These are phyloP conservation scores for Asterella californica DNA, from an alignment of 225 moss, liverwort and hornwort genomes.

Conservation along the genomic window DNA sequence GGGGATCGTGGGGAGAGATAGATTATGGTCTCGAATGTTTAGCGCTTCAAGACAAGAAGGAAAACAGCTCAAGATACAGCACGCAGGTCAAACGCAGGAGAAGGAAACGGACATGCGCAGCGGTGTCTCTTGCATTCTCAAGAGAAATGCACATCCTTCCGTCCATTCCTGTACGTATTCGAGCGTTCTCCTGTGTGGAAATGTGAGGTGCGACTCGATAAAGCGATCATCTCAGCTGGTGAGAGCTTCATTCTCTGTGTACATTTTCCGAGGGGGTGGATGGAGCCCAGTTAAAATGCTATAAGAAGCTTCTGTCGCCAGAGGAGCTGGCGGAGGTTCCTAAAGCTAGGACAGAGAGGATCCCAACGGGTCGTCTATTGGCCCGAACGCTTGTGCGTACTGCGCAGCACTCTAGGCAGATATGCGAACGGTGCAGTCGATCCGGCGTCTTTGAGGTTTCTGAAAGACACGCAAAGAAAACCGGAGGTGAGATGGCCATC, in stretches of 20 bases:
- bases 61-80: no score
- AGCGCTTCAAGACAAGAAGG: no score
- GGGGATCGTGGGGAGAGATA: no score
- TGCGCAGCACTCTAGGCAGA: constrained; percentile 88
- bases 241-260: constrained; percentile 87
- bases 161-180: no score
- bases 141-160: no score
- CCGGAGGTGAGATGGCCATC: constrained; percentile 87
- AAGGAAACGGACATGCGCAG: no score
- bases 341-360: constrained; percentile 45
- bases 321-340: constrained; percentile 62
- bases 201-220: background rate
- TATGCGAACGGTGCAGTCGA: constrained; percentile 65
- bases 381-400: constrained; percentile 75
- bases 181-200: no score
- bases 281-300: constrained; percentile 45
- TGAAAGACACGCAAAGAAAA: constrained; percentile 68
- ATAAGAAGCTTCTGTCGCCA: constrained; percentile 56
- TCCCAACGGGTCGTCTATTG: constrained; percentile 59
- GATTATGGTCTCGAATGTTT: no score
- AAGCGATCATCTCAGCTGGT: constrained; percentile 27
- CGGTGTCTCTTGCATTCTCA: no score
- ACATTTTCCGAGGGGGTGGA: constrained; percentile 84
- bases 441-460: constrained; percentile 66
- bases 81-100: no score